phyloP scores from a whole-genome alignment of 2,329 filamentous ascomycete genomes.

The Alternaria conjuncta region DNA sequence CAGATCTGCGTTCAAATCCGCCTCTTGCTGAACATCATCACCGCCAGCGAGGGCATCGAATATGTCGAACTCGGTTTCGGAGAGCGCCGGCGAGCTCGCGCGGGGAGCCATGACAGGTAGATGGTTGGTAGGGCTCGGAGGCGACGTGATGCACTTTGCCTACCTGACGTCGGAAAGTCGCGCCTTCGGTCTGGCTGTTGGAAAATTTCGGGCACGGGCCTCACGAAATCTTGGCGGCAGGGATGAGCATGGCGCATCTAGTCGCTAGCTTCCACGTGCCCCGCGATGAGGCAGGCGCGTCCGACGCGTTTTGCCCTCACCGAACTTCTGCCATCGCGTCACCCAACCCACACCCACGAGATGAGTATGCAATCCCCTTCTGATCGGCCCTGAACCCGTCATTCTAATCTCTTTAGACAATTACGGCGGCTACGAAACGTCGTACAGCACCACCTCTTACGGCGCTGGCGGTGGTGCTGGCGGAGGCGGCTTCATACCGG shows the following conservation, averaged over 20 bases:
- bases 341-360: constrained; percentile 11
- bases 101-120: constrained; percentile 69
- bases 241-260: constrained; percentile 5
- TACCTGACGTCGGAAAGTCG: constrained; percentile 7
- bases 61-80: constrained; percentile 93
- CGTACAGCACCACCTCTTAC: constrained; percentile 60
- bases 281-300: constrained; percentile 32
- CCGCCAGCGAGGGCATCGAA: constrained; percentile 75
- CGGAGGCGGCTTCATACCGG: constrained; percentile 67
- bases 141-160: constrained; percentile 18
- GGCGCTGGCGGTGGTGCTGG: constrained; percentile 61
- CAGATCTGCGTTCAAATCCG: constrained; percentile 43
- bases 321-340: constrained; percentile 12
- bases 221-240: constrained; percentile 35
- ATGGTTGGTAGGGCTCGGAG: not conserved
- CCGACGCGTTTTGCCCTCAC: constrained; percentile 38
- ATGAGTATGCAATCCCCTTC: constrained; percentile 25
- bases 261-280: constrained; percentile 21
- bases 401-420: constrained; percentile 27
- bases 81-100: constrained; percentile 79
- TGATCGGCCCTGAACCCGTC: not conserved
- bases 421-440: constrained; percentile 51
- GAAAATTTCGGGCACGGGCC: constrained; percentile 34
- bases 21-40: constrained; percentile 55
- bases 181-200: constrained; percentile 8